Base-by-base conservation (phyloP, 179 eudicot species). In the Carnegiea gigantea region DNA sequence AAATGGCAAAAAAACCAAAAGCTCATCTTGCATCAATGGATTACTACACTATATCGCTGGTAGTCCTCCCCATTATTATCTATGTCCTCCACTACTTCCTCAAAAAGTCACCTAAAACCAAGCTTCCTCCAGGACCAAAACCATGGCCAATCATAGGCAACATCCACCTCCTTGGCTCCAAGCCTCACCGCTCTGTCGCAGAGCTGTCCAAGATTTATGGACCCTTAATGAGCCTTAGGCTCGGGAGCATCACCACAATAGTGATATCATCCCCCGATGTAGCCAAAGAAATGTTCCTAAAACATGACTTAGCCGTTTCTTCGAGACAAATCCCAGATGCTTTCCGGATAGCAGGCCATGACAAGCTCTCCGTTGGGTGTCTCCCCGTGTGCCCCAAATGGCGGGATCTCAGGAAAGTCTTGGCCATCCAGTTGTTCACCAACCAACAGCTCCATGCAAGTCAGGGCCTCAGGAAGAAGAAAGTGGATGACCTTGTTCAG, bases 101-200 rank as follows among this genome's bases (percentile, higher is more conserved):
- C 53, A 78, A 15, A 68, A 68, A 68, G 54, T 12, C 64, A 13
- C 38, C 23, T 14, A 77, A 71, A 40, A 46, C 64, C n/a, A 82
- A 77, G 6, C 73, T 71, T 18, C 84, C 84, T 13, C 91, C 89
- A 20, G 91, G 90, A 9, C 90, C 90, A 5, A 40, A 46, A 6
- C 83, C 82, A 24, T 85, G 83, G 73, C 90, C 90, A 5, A 76
- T 89, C 40, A 83, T 87, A 70, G 89, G 90, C 24, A 87, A 86
- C 80, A 78, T 89, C 18, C 84, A 59, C 68, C 54, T 59, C 4
- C 86, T 87, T 53, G 84, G 89, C 57, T 17, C 60, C 60, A 68
- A 71, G 33, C 90, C 92, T 68, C 88, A 89, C 33, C 78, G 54
- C 5, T 77, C 89, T 4, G 83, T 89, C 26, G 36, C 86, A 65